phyloP scores from a whole-genome alignment of 2,329 filamentous ascomycete species.

The Aureobasidium namibiae region DNA sequence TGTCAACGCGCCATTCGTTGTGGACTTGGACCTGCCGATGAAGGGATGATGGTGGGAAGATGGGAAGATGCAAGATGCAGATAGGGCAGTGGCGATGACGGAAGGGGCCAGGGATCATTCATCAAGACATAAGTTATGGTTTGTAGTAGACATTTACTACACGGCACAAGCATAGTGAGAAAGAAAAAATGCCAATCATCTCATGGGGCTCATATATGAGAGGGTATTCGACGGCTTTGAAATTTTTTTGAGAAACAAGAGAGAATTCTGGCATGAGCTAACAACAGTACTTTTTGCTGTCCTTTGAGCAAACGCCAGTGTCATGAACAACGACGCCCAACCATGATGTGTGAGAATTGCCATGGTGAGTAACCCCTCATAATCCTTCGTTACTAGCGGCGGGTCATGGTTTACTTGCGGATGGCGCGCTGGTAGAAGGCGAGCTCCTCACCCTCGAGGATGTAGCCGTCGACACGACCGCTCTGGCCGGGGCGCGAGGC shows the following conservation, averaged over 20 bases:
- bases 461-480: slow-evolving; percentile 92
- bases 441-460: slow-evolving; percentile 98
- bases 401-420: slow-evolving; percentile 68
- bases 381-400: neutral
- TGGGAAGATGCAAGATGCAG: neutral
- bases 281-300: slow-evolving; percentile 13
- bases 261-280: slow-evolving; percentile 2
- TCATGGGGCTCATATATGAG: slow-evolving; percentile 1
- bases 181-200: neutral
- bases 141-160: too few species aligned
- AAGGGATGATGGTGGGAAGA: neutral
- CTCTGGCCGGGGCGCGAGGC: slow-evolving; percentile 93
- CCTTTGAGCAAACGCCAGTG: slow-evolving; percentile 1
- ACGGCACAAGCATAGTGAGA: neutral
- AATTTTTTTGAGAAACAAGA: slow-evolving; percentile 11
- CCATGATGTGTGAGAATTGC: neutral
- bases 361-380: slow-evolving; percentile 4
- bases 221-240: slow-evolving; percentile 1
- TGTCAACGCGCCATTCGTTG: slow-evolving; percentile 46
- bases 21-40: slow-evolving; percentile 42
- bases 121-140: too few species aligned
- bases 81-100: too few species aligned
- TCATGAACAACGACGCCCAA: slow-evolving; percentile 14
- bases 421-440: slow-evolving; percentile 99
- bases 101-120: too few species aligned